Percentiles rank a stretch among this genome's conserved stretches.
phyloP scores from a whole-genome alignment of 2,329 filamentous ascomycete genomes.

The Pseudogymnoascus sp. region DNA sequence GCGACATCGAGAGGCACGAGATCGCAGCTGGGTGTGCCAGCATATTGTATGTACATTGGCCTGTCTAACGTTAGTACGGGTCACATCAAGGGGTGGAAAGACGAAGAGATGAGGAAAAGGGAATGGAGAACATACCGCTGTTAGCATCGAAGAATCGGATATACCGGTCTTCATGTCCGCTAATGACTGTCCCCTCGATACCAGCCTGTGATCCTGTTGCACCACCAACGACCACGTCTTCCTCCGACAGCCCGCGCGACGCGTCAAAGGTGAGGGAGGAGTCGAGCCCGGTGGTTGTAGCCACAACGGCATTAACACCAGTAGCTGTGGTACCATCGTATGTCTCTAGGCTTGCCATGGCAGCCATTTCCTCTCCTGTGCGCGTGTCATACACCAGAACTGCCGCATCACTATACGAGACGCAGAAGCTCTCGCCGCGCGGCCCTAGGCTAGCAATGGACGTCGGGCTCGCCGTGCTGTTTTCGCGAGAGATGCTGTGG shows the following conservation, averaged over 20 bases:
- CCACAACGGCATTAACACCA: conserved; percentile 83
- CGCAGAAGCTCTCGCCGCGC: conserved; percentile 81
- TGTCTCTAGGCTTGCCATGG: conserved; percentile 90
- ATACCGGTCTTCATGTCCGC: conserved; percentile 91
- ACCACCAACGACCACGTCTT: conserved; percentile 66
- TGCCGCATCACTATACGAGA: conserved; percentile 83
- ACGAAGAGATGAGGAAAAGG: neutral
- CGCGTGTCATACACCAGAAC: conserved; percentile 89
- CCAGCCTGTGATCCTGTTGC: conserved; percentile 73
- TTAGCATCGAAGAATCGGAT: conserved; percentile 98
- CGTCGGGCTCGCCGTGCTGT: conserved; percentile 70
- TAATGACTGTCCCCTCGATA: conserved; percentile 90
- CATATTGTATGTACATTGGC: conserved; percentile 99
- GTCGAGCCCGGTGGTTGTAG: conserved; percentile 76
- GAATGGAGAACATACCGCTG: conserved; percentile 63
- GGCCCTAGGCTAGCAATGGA: conserved; percentile 85
- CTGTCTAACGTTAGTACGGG: conserved; percentile 38
- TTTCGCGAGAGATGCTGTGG: conserved; percentile 70
- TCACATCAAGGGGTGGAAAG: neutral
- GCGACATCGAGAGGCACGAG: conserved; percentile 82
- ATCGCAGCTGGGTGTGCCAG: conserved; percentile 91
- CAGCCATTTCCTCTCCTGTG: conserved; percentile 82
- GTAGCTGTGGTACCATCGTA: conserved; percentile 81
- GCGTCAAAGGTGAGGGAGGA: conserved; percentile 52
- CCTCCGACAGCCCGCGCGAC: conserved; percentile 54